Conservation (phyloP, 192 early-diverging fungal genomes). For the Allomyces macrogynus region DNA sequence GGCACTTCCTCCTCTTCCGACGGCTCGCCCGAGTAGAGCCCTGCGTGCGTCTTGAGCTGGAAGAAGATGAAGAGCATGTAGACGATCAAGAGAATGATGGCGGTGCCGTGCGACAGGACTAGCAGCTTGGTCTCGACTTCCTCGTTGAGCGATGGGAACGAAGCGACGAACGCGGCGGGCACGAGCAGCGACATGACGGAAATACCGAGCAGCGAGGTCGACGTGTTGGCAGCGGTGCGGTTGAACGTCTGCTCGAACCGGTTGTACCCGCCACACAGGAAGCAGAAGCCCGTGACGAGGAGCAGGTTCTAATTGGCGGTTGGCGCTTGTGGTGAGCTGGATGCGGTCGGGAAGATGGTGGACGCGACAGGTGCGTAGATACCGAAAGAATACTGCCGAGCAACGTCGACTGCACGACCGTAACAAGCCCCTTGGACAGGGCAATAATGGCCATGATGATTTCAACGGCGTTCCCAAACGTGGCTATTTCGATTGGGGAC, state of each 20-base stretch:
- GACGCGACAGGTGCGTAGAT: neutral
- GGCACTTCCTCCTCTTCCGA: conserved; percentile 40
- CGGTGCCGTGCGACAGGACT: conserved; percentile 38
- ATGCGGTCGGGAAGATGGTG: neutral
- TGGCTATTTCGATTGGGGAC: conserved; percentile 11
- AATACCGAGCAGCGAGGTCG: conserved; percentile 43
- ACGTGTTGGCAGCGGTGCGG: conserved; percentile 47
- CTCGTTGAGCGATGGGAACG: neutral
- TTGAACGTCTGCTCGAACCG: conserved; percentile 51
- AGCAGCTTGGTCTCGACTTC: conserved; percentile 6
- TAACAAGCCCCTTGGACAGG: conserved; percentile 48
- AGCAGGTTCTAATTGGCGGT: neutral
- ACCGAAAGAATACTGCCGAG: conserved; percentile 67
- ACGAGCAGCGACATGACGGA: conserved; percentile 43
- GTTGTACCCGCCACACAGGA: conserved; percentile 64
- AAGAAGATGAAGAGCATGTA: conserved; percentile 45
- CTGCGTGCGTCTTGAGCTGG: conserved; percentile 61
- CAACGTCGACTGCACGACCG: conserved; percentile 73
- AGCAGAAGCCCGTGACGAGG: conserved; percentile 56
- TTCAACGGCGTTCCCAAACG: conserved; percentile 75
- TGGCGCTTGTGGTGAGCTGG: no score
- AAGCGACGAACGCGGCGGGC: conserved; percentile 39
- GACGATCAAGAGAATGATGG: conserved; percentile 44
- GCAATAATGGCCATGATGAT: conserved; percentile 67
- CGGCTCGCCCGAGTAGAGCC: conserved; percentile 22